Evolutionary conservation across 331 rosid species (phyloP).

Genomic region (Telfairia occidentalis): DNA sequence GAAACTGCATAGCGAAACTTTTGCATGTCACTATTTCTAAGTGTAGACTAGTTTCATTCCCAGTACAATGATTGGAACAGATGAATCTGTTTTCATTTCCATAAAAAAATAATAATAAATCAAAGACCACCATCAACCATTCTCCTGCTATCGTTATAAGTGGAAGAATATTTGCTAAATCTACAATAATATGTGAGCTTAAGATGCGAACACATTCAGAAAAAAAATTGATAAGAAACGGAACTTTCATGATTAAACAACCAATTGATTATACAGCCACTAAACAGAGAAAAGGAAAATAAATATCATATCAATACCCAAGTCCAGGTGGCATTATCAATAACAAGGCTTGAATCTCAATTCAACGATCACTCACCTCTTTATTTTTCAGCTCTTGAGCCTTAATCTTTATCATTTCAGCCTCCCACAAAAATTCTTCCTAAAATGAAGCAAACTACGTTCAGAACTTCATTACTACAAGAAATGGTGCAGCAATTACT

Average conservation of each 20-base stretch:
- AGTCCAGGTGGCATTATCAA: neutral
- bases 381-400: conserved; percentile 94
- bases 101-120: neutral
- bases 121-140: neutral
- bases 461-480: neutral
- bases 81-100: neutral
- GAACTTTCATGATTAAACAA: too few relatives aligned
- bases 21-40: neutral
- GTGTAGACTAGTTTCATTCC: neutral
- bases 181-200: neutral
- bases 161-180: neutral
- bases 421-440: conserved; percentile 97
- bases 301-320: neutral
- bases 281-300: neutral
- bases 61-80: neutral
- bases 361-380: conserved; percentile 46
- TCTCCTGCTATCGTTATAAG: neutral
- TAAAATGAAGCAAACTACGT: conserved; percentile 19
- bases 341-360: neutral
- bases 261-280: neutral
- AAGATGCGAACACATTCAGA: neutral
- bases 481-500: neutral
- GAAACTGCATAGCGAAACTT: neutral
- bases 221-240: too few relatives aligned
- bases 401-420: conserved; percentile 88